Base-by-base conservation (phyloP, 306 rosid species). In the Malus sylvestris region DNA sequence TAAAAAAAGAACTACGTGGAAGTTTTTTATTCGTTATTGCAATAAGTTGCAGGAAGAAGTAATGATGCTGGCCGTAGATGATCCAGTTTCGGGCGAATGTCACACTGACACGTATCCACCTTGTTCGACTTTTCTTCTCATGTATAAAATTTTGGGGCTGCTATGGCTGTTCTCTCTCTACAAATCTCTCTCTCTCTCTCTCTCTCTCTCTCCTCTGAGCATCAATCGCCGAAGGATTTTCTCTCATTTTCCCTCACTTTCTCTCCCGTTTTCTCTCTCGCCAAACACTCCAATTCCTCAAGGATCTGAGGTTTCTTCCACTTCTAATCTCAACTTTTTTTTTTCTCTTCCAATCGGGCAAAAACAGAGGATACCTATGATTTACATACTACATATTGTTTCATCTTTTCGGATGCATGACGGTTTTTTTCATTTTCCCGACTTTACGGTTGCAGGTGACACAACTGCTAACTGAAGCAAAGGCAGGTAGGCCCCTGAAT, bases 401-500 rank as follows among this genome's bases (percentile, higher is more conserved):
- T 81, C 53, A 45, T 64, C 66, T 33, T 64, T 78, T 25, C 29
- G 40, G 32, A 23, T 22, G 45, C 29, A 23, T 73, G 57, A 2
- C 62, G 0, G 52, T 59, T 59, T 59, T 3, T 15, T 57, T 55
- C 40, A 15, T 77, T 60, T 61, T 73, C 68, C 27, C 5, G 62
- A 53, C 32, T 82, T 62, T 63, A 49, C 70, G 35, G 45, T 51
- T 55, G 78, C 69, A 96, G 99, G 93, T 93, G 72, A 82, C 89
- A 46, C 88, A 96, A 19, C 81, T 96, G 88, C 78, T 96, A 27
- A 88, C 86, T 73, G 99, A 96, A 81, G 99, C 96, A 63, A 96
- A 96, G 83, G 88, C 97, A 0, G 97, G 98, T 29, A 90, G 70
- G 80, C 96, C 99, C 55, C 87, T 96, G 86, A 96, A 87, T 86